Evolutionary conservation across 495 filamentous ascomycete species (phyloP).

Genomic region (Podospora pseudoanserina): DNA sequence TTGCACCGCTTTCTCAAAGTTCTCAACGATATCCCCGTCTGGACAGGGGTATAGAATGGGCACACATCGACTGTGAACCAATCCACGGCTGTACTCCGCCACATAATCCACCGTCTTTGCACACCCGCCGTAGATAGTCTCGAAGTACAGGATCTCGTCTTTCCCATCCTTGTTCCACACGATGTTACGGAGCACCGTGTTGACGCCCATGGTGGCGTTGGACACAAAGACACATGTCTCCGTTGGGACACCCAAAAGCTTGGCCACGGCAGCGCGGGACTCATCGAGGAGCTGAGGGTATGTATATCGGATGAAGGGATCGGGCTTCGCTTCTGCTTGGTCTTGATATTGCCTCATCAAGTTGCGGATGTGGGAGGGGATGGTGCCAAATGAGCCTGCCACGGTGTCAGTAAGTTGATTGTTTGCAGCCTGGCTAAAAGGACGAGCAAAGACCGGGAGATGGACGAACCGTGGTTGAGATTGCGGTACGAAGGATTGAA

Average conservation of each 20-base stretch:
- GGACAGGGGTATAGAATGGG: slow-evolving; percentile 52
- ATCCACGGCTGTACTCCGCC: slow-evolving; percentile 49
- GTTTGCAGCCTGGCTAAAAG: not conserved
- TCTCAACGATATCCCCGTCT: slow-evolving; percentile 54
- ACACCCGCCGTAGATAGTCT: slow-evolving; percentile 73
- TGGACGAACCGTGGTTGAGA: slow-evolving; percentile 71
- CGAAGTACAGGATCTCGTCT: slow-evolving; percentile 66
- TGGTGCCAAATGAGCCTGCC: slow-evolving; percentile 73
- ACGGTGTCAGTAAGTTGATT: not conserved
- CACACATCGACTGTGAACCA: slow-evolving; percentile 38
- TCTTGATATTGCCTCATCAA: slow-evolving; percentile 57
- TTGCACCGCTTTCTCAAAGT: slow-evolving; percentile 49
- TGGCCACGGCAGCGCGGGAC: slow-evolving; percentile 61
- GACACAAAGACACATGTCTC: slow-evolving; percentile 70
- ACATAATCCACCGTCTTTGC: slow-evolving; percentile 67
- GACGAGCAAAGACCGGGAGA: not conserved
- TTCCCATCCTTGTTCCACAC: slow-evolving; percentile 46
- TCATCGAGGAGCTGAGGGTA: slow-evolving; percentile 57
- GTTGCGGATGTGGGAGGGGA: slow-evolving; percentile 57
- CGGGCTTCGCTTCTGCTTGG: slow-evolving; percentile 59
- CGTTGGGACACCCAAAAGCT: slow-evolving; percentile 56
- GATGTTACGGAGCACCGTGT: slow-evolving; percentile 74
- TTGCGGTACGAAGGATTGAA: slow-evolving; percentile 66
- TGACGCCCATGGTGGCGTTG: slow-evolving; percentile 78
- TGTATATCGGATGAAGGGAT: slow-evolving; percentile 67